phyloP scores from a whole-genome alignment of 371 early-diverging fungal genomes.

The Syncephalastrum sp. region DNA sequence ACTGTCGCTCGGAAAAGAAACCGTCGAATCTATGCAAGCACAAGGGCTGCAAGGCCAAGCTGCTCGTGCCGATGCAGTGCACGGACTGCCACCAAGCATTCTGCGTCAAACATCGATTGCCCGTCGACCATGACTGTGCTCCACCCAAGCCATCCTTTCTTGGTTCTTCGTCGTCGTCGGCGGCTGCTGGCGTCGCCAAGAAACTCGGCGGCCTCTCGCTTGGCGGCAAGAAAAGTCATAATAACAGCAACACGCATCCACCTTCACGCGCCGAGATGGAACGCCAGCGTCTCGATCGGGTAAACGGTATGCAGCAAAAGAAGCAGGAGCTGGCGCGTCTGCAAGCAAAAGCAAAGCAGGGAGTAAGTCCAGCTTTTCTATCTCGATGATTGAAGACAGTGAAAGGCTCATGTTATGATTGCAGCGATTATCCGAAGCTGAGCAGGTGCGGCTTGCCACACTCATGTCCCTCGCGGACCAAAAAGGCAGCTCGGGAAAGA shows the following conservation, averaged over 20 bases:
- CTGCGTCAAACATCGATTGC: slow-evolving; percentile 67
- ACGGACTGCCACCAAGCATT: slow-evolving; percentile 55
- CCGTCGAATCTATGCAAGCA: slow-evolving; percentile 56
- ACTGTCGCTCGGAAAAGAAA: slow-evolving; percentile 50
- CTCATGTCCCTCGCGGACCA: slow-evolving; percentile 14
- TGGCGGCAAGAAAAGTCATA: slow-evolving; percentile 1
- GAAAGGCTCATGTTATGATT: not conserved
- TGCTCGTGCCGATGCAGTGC: slow-evolving; percentile 59
- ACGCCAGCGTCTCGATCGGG: slow-evolving; percentile 18
- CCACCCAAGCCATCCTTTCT: too few relatives aligned
- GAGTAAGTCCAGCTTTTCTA: slow-evolving; percentile 16
- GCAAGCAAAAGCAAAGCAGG: slow-evolving; percentile 28
- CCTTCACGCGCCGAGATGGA: slow-evolving; percentile 28
- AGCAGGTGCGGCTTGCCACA: slow-evolving; percentile 40
- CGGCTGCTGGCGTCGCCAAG: too few relatives aligned
- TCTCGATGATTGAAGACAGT: not conserved
- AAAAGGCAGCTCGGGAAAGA: slow-evolving; percentile 2
- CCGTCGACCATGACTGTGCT: slow-evolving; percentile 55
- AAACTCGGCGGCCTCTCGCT: not conserved
- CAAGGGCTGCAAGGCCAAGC: slow-evolving; percentile 54
- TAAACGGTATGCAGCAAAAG: slow-evolving; percentile 8
- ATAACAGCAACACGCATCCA: slow-evolving; percentile 2
- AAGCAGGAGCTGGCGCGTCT: slow-evolving; percentile 33
- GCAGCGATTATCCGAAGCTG: slow-evolving; percentile 33
- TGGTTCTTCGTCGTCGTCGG: too few relatives aligned